These are phyloP conservation scores for Penicillium sp. DNA, from an alignment of 2,329 filamentous ascomycete species.

Conservation along the genomic window DNA sequence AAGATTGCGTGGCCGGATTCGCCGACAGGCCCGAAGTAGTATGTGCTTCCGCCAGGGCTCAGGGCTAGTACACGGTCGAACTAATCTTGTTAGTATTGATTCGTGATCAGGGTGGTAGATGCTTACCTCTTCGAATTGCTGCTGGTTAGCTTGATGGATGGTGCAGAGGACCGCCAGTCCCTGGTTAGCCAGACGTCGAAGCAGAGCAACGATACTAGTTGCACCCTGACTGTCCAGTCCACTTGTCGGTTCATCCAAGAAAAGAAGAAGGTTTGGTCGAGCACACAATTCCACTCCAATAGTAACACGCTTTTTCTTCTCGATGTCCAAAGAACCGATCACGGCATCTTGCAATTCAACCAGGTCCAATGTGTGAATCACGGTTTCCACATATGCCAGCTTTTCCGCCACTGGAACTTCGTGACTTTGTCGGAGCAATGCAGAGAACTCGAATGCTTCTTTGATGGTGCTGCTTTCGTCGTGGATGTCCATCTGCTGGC, in stretches of 20 bases:
- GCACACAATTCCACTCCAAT: slow-evolving; percentile 69
- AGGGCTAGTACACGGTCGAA: slow-evolving; percentile 68
- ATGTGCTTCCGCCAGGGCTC: slow-evolving; percentile 64
- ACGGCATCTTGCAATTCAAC: slow-evolving; percentile 62
- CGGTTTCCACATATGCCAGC: slow-evolving; percentile 60
- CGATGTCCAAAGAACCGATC: slow-evolving; percentile 60
- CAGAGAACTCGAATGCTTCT: slow-evolving; percentile 65
- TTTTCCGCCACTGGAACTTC: slow-evolving; percentile 56
- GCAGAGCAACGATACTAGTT: slow-evolving; percentile 61
- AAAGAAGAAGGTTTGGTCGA: slow-evolving; percentile 63
- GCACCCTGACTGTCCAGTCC: slow-evolving; percentile 65
- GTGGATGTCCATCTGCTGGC: slow-evolving; percentile 67
- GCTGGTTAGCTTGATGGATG: slow-evolving; percentile 66
- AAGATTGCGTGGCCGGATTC: slow-evolving; percentile 61
- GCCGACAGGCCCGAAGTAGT: slow-evolving; percentile 68
- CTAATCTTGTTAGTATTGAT: slow-evolving; percentile 41
- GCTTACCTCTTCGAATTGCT: slow-evolving; percentile 53
- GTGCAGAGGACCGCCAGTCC: slow-evolving; percentile 68
- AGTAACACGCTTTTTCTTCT: slow-evolving; percentile 66
- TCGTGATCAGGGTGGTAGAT: background rate
- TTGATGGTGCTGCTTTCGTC: slow-evolving; percentile 64
- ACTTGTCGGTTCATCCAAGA: slow-evolving; percentile 67
- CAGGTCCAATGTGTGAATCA: slow-evolving; percentile 61
- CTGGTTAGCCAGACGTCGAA: slow-evolving; percentile 61
- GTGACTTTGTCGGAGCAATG: slow-evolving; percentile 57